Percentiles rank a stretch among this genome's conserved stretches.
These are phyloP conservation scores for Beauveria bassiana DNA, from an alignment of 2,329 filamentous ascomycete genomes.

Conservation along the genomic window DNA sequence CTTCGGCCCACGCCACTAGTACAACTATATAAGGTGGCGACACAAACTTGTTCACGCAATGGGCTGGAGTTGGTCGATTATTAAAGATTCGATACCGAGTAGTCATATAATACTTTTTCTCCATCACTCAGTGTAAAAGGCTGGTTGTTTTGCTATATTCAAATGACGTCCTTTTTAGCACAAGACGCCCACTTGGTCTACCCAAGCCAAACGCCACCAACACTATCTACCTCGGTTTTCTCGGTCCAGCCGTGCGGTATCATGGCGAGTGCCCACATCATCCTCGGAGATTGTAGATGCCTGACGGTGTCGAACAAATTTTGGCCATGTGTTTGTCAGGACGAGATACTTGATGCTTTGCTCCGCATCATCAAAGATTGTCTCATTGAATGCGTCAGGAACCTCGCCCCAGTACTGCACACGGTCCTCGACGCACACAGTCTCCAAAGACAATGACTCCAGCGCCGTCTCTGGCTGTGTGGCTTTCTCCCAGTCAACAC, in stretches of 20 bases:
- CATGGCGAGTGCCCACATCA: not conserved
- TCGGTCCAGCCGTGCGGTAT: not conserved
- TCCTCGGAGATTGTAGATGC: slow-evolving; percentile 17
- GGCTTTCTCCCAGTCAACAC: slow-evolving; percentile 7
- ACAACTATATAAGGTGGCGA: not conserved
- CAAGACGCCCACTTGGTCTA: too few species aligned
- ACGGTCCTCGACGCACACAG: slow-evolving; percentile 7
- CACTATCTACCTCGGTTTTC: not conserved
- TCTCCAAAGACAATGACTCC: not conserved
- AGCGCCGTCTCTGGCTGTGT: not conserved
- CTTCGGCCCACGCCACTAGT: not conserved
- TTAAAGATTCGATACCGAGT: not conserved
- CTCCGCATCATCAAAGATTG: slow-evolving; percentile 52
- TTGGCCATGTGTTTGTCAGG: slow-evolving; percentile 61
- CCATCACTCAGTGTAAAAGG: not conserved
- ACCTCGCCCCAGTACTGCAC: slow-evolving; percentile 34
- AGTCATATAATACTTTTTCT: too few species aligned
- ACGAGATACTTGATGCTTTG: slow-evolving; percentile 59
- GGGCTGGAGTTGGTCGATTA: not conserved
- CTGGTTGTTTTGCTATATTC: not conserved
- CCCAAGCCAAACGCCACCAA: too few species aligned
- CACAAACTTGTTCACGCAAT: not conserved
- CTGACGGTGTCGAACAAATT: slow-evolving; percentile 37
- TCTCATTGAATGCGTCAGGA: slow-evolving; percentile 38
- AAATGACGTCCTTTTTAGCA: not conserved